phyloP scores from a whole-genome alignment of 2,329 filamentous ascomycete species.

The Zymoseptoria ardabiliae region DNA sequence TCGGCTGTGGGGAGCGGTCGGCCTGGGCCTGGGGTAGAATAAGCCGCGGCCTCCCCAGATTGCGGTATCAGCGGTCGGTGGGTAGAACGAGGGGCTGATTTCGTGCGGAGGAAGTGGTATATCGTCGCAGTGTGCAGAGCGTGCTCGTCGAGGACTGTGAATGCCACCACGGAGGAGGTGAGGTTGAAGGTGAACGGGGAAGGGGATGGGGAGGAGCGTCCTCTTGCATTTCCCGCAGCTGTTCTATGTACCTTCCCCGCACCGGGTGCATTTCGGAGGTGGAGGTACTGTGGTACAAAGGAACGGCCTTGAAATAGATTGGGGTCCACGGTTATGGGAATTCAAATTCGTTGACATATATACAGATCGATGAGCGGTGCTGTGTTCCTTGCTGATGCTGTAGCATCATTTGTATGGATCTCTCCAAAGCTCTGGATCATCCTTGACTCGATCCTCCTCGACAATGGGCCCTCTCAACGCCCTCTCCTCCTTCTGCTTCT shows the following conservation, averaged over 20 bases:
- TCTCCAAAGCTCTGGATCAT: slow-evolving; percentile 56
- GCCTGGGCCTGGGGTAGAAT: not conserved
- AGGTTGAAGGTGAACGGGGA: not conserved
- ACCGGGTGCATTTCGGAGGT: not conserved
- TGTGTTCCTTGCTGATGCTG: not conserved
- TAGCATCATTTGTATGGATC: slow-evolving; percentile 9
- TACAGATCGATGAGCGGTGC: not conserved
- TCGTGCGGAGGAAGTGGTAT: not conserved
- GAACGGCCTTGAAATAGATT: not conserved
- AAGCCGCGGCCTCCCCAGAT: not conserved
- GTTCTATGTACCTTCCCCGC: not conserved
- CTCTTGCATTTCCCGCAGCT: not conserved
- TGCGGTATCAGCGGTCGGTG: not conserved
- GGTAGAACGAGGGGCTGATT: not conserved
- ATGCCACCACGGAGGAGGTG: not conserved
- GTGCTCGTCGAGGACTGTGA: not conserved
- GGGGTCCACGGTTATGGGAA: not conserved
- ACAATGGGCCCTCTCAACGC: slow-evolving; percentile 46
- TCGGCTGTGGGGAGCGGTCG: not conserved
- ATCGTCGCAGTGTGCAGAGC: not conserved
- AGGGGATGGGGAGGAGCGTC: not conserved
- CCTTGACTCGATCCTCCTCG: slow-evolving; percentile 55
- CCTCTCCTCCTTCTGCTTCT: slow-evolving; percentile 56
- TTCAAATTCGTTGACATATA: not conserved
- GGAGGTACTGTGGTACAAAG: not conserved